Conservation (phyloP, 352 stramenopile species). For the Pythium guiyangense region DNA sequence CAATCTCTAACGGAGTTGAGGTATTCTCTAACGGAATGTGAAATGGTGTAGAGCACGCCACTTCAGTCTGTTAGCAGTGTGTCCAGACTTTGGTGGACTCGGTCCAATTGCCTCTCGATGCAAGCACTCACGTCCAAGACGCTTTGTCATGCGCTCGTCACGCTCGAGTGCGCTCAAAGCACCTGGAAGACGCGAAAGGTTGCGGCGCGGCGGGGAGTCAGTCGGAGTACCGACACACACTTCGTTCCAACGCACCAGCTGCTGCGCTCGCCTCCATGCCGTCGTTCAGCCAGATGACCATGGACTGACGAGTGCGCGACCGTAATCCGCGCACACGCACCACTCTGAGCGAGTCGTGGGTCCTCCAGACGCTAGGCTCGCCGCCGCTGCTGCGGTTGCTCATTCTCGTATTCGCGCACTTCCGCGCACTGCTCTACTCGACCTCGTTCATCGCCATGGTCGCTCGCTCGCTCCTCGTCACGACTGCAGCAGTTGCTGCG, state of each 20-base stretch:
- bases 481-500: background rate
- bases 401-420: background rate
- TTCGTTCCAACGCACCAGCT: background rate
- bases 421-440: background rate
- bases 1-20: no score
- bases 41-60: no score
- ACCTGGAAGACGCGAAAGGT: background rate
- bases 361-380: background rate
- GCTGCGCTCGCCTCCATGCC: background rate
- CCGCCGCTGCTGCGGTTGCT: background rate
- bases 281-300: background rate
- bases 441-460: background rate
- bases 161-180: no score
- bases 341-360: no score
- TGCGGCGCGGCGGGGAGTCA: background rate
- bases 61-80: no score
- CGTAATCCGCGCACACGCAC: background rate
- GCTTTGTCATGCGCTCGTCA: no score
- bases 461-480: background rate
- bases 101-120: no score
- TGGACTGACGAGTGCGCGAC: background rate
- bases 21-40: no score
- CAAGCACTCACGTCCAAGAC: no score
- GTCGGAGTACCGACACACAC: background rate
- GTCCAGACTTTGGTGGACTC: no score